Conservation (phyloP, 2,329 filamentous ascomycete genomes). For the Drechslerella coelobrocha region DNA sequence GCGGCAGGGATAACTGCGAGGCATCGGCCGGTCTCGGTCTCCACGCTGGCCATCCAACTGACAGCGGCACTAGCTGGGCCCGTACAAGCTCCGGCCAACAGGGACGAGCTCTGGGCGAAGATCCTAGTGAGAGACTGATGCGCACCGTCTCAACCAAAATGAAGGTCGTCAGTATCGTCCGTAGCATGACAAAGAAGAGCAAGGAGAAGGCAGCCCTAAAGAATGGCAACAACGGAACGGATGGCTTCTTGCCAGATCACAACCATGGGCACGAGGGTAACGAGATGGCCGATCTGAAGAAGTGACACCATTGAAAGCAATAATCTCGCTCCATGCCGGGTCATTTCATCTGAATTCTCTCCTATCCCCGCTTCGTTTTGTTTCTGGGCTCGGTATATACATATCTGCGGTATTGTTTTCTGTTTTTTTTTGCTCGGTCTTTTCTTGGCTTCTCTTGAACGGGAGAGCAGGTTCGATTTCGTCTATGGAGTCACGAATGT, state of each 20-base stretch:
- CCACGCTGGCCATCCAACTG: conserved; percentile 11
- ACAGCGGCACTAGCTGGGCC: conserved; percentile 40
- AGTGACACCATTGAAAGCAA: conserved; percentile 6
- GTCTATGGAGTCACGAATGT: conserved; percentile 47
- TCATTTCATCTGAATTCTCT: background rate
- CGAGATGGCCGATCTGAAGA: conserved; percentile 48
- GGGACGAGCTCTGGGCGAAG: conserved; percentile 38
- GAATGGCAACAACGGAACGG: conserved; percentile 25
- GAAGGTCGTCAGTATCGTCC: conserved; percentile 32
- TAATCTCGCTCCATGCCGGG: background rate
- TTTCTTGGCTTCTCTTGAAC: background rate
- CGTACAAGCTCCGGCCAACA: conserved; percentile 22
- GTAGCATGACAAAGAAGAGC: conserved; percentile 48
- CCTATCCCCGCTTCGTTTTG: background rate
- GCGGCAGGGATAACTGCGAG: conserved; percentile 13
- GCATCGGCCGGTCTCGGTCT: background rate
- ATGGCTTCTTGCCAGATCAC: conserved; percentile 40
- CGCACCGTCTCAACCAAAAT: conserved; percentile 46
- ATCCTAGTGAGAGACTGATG: conserved; percentile 27
- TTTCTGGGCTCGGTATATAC: background rate
- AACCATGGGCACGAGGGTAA: conserved; percentile 24
- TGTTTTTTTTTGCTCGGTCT: background rate
- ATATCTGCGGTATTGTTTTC: background rate
- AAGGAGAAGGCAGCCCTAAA: conserved; percentile 34
- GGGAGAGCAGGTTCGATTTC: conserved; percentile 5